Percentiles rank a stretch among this genome's conserved stretches.
Evolutionary conservation across 768 basidiomycete genomes (phyloP).

Genomic region (Leccinum subgranulosum): DNA sequence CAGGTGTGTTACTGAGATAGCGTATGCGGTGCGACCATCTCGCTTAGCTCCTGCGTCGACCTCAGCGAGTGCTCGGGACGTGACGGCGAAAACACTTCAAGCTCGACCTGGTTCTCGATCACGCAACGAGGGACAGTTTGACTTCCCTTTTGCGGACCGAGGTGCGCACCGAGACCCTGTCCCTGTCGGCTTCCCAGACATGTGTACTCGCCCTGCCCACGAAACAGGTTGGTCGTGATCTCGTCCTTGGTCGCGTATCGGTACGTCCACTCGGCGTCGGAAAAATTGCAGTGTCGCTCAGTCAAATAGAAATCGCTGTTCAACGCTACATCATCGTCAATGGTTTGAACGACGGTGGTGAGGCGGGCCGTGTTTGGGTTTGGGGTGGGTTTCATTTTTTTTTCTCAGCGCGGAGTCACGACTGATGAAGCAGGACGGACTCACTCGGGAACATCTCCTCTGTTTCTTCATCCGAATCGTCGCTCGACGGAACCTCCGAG

Average conservation of each 20-base stretch:
- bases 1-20: neutral
- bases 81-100: neutral
- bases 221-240: slow-evolving; percentile 26
- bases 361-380: neutral
- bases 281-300: neutral
- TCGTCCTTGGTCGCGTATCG: slow-evolving; percentile 33
- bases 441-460: slow-evolving; percentile 26
- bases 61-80: neutral
- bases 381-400: neutral
- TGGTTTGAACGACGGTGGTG: neutral
- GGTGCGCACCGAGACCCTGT: neutral
- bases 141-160: neutral
- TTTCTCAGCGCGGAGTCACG: slow-evolving; percentile 1
- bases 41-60: neutral
- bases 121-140: slow-evolving; percentile 8
- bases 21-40: neutral
- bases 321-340: neutral
- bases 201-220: slow-evolving; percentile 14
- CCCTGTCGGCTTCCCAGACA: neutral
- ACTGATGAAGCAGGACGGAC: slow-evolving; percentile 6
- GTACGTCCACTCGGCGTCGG: slow-evolving; percentile 23
- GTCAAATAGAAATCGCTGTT: slow-evolving; percentile 13
- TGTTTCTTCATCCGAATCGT: slow-evolving; percentile 17
- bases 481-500: slow-evolving; percentile 8
- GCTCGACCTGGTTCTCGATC: slow-evolving; percentile 4